Evolutionary conservation across 306 rosid genomes (phyloP).

Genomic region (Prunus armeniaca): DNA sequence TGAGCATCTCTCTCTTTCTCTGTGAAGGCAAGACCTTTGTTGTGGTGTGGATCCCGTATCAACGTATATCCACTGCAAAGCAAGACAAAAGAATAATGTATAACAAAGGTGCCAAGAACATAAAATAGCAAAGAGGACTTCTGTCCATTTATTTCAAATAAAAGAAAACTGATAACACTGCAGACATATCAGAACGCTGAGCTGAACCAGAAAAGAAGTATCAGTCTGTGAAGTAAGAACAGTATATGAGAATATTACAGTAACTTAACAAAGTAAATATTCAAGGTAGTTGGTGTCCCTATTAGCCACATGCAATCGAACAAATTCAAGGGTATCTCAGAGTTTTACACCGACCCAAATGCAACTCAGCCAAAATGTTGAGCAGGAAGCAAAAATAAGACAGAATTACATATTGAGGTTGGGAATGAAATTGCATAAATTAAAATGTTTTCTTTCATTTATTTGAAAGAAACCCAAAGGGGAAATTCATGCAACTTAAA

Average conservation of each 20-base stretch:
- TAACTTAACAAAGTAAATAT: neutral
- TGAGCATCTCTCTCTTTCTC: constrained; percentile 93
- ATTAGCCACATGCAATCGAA: neutral
- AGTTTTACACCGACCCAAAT: neutral
- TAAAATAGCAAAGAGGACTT: neutral
- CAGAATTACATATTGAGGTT: neutral
- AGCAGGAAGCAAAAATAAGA: neutral
- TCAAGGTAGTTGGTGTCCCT: neutral
- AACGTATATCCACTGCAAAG: constrained; percentile 69
- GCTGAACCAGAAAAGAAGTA: neutral
- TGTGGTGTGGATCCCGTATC: constrained; percentile 88
- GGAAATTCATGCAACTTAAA: neutral
- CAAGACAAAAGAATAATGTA: constrained; percentile 13
- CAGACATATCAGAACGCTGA: neutral
- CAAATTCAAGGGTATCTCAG: neutral
- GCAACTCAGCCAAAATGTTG: neutral
- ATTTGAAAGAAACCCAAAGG: neutral
- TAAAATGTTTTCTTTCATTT: neutral
- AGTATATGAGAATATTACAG: neutral
- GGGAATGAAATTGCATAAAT: neutral
- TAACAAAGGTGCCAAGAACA: constrained; percentile 8
- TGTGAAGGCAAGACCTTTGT: constrained; percentile 93
- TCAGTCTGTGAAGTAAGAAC: neutral
- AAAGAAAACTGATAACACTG: neutral
- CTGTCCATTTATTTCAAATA: neutral